Percentiles rank a stretch among this genome's conserved stretches.
Evolutionary conservation across 2,329 filamentous ascomycete genomes (phyloP).

Genomic region (Colletotrichum scovillei): DNA sequence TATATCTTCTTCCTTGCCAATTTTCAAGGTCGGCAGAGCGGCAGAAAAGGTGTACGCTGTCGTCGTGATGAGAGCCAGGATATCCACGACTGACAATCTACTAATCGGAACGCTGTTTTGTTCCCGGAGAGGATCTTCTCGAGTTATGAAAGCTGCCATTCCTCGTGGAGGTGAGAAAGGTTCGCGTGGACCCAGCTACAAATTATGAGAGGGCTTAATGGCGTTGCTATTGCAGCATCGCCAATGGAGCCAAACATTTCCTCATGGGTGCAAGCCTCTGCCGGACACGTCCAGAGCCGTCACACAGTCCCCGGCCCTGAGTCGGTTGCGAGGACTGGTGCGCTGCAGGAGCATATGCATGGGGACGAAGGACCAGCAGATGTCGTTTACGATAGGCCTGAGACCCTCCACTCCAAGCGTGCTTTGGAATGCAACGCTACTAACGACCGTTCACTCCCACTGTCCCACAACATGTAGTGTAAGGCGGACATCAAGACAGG

Average conservation of each 20-base stretch:
- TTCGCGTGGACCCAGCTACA: constrained; percentile 6
- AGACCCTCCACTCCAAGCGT: constrained; percentile 1
- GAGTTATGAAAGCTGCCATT: not conserved
- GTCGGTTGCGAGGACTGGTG: constrained; percentile 18
- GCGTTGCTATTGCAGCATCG: constrained; percentile 31
- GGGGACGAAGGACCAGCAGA: not conserved
- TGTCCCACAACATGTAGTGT: not conserved
- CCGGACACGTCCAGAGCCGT: constrained; percentile 11
- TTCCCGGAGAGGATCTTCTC: not conserved
- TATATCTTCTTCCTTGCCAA: constrained; percentile 13
- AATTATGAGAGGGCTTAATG: constrained; percentile 15
- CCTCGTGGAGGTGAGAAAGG: not conserved
- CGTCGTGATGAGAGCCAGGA: constrained; percentile 7
- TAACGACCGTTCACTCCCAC: not conserved
- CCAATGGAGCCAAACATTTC: constrained; percentile 10
- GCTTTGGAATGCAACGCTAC: constrained; percentile 4
- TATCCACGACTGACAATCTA: not conserved
- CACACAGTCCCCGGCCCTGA: not conserved
- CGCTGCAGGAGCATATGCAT: constrained; percentile 3
- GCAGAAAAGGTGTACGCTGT: constrained; percentile 1
- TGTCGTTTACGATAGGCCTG: not conserved
- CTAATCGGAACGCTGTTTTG: not conserved
- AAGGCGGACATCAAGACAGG: not conserved
- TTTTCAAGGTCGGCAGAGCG: not conserved
- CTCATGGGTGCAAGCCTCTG: constrained; percentile 5